Conservation (phyloP, 1,284 basidiomycete genomes). For the Malassezia dermatis region DNA sequence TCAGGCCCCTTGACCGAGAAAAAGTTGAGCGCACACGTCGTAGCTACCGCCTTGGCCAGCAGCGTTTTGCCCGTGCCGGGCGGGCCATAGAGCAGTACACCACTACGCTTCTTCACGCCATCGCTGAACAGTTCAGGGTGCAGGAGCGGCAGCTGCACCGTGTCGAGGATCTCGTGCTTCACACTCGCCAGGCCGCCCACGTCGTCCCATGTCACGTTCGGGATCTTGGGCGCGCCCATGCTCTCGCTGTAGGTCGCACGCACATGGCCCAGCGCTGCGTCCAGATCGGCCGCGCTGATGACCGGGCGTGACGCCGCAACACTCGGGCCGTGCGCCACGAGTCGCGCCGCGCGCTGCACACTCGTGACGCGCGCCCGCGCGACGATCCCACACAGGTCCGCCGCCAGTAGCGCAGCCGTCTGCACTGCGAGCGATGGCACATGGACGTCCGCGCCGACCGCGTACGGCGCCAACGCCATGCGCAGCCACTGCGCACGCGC, state of each 20-base stretch:
- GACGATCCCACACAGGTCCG: slow-evolving; percentile 68
- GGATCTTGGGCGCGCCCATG: slow-evolving; percentile 93
- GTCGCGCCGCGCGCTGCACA: slow-evolving; percentile 51
- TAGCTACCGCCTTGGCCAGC: slow-evolving; percentile 59
- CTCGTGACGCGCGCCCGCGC: slow-evolving; percentile 58
- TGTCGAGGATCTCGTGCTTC: slow-evolving; percentile 89
- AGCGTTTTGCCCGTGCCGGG: slow-evolving; percentile 52
- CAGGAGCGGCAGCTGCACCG: slow-evolving; percentile 86
- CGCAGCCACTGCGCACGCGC: slow-evolving; percentile 14
- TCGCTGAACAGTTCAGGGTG: slow-evolving; percentile 85
- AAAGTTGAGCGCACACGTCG: slow-evolving; percentile 51
- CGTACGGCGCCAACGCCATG: slow-evolving; percentile 50
- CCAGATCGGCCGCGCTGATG: slow-evolving; percentile 62
- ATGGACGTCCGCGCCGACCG: slow-evolving; percentile 68
- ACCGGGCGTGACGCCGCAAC: slow-evolving; percentile 53
- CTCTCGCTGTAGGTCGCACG: slow-evolving; percentile 74
- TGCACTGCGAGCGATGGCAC: slow-evolving; percentile 65
- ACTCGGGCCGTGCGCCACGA: slow-evolving; percentile 19
- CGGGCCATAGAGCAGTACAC: slow-evolving; percentile 51
- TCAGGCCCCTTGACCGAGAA: slow-evolving; percentile 52
- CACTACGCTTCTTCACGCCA: slow-evolving; percentile 89
- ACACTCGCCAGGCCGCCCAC: slow-evolving; percentile 82
- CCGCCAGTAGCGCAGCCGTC: slow-evolving; percentile 80
- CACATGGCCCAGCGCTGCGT: slow-evolving; percentile 63
- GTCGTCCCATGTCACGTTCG: slow-evolving; percentile 93